Base-by-base conservation (phyloP, 345 rosid species). In the Durio zibethinus region DNA sequence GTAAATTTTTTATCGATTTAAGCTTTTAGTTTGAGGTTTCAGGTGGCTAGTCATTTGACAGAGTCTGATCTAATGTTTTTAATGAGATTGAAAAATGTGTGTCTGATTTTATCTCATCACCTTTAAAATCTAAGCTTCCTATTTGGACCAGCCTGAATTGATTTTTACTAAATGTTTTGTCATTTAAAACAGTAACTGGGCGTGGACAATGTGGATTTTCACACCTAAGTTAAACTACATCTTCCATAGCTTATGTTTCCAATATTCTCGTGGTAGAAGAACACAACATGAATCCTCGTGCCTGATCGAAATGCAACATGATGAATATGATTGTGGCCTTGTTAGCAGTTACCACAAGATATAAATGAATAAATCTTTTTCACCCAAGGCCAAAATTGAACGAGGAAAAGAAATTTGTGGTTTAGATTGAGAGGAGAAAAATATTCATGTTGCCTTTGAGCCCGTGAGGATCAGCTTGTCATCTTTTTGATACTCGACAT, bases 381-480 rank as follows among this genome's bases (percentile, higher is more conserved):
- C 5, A 21, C 47, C 14, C 40, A 10, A 61, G 7, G 1, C 16
- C 38, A 27, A 70, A 16, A 0, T 6, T 6, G 23, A 31, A n/a
- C 2, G 42, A 57, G 77, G 35, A 60, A 43, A 60, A 29, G 4
- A 75, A 75, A 45, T 31, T 61, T 75, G 70, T 75, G 77, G 77
- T n/a, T 18, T 1, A 75, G 57, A 15, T 61, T 61, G 20, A 61
- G 40, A 29, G 45, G 70, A 47, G 23, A 52, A 71, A 47, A 29
- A 45, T 45, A 61, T 61, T 45, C 59, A 60, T 42, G 56, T 12
- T 21, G 68, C 67, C 50, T 43, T 61, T 45, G 29, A 42, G 56
- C 20, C 33, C 69, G 29, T 61, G 77, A 60, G 27, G 56, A 25
- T 27, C 70, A 42, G 68, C 59, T 74, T 31, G 70, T 62, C 57